phyloP scores from a whole-genome alignment of 139 green algal genomes.

The Haematococcus sp. region DNA sequence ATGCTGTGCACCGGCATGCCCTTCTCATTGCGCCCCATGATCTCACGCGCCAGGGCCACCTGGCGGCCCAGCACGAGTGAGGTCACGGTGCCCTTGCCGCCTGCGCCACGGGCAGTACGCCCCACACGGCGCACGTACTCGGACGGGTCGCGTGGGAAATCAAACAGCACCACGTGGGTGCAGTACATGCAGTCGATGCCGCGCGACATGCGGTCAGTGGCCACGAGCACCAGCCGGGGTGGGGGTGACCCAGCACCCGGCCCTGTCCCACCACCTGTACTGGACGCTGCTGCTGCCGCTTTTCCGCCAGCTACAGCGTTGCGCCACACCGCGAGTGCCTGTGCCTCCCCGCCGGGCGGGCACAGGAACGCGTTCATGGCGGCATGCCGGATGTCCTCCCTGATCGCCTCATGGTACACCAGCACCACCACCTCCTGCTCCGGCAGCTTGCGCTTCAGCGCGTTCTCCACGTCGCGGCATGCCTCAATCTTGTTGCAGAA shows the following conservation, averaged over 20 bases:
- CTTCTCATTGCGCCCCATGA: conserved; percentile 68
- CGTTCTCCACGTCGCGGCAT: conserved; percentile 88
- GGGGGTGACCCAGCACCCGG: background rate
- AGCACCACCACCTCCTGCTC: conserved; percentile 45
- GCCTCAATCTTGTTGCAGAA: conserved; percentile 95
- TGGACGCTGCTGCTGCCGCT: background rate
- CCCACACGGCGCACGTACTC: conserved; percentile 93
- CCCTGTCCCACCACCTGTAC: background rate
- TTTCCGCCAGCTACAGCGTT: background rate
- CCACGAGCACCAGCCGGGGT: conserved; percentile 30
- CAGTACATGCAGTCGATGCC: conserved; percentile 77
- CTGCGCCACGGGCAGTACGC: conserved; percentile 80
- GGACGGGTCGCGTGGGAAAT: conserved; percentile 92
- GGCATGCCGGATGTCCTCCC: conserved; percentile 38
- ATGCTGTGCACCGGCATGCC: conserved; percentile 70
- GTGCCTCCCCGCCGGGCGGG: conserved; percentile 11
- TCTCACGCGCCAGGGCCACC: conserved; percentile 69
- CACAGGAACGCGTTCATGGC: conserved; percentile 68
- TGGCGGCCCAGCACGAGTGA: conserved; percentile 85
- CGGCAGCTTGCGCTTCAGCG: conserved; percentile 48
- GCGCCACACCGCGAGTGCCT: background rate
- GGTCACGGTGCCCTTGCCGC: conserved; percentile 70
- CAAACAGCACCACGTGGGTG: conserved; percentile 93
- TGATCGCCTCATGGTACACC: conserved; percentile 84
- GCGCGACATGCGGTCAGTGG: conserved; percentile 44